Base-by-base conservation (phyloP, 2,329 filamentous ascomycete species). In the Orbilia javanica region DNA sequence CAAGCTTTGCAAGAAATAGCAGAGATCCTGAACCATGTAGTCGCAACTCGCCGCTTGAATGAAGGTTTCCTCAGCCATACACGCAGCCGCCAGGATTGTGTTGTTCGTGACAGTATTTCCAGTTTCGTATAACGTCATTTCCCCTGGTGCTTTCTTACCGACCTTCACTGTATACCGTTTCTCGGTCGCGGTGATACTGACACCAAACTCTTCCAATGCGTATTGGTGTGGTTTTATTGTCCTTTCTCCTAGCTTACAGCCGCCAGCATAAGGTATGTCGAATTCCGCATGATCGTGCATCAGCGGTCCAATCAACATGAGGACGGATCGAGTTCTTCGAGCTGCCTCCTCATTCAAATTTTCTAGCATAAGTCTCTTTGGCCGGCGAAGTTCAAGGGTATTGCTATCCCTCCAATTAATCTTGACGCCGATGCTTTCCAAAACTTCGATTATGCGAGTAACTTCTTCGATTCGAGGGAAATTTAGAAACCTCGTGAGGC, bases 81-180 rank as follows among this genome's bases (percentile, higher is more conserved):
- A 18, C 2, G 69, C 60, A 10, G 69, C 69, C 1, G 60, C 69
- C 8, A 73, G n/a, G 15, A 73, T 48, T 39, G 53, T 50, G 36
- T 73, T 73, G 22, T 73, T 73, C 2, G 34, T 73, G 20, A 73
- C 69, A n/a, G 69, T 73, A 44, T 73, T 73, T 27, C 69, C 69
- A 18, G 48, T 39, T 29, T 73, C 69, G 29, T 73, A 66, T 22
- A 73, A 63, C 25, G 60, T 73, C 27, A 73, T 48, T 42, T 73
- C 69, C 8, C 60, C 34, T 18, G 69, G 69, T 31, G 69, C 27
- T 22, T 34, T 44, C n/a, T 66, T 73, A 10, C 62, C 34, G 22
- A 71, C 55, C 7, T 48, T 53, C 5, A 73, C 18, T 3, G 13
- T 66, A 15, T 55, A 73, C n/a, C 29, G 34, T 42, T 36, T 55